Conservation (phyloP, 192 early-diverging fungal genomes). For the Coemansia javaensis region DNA sequence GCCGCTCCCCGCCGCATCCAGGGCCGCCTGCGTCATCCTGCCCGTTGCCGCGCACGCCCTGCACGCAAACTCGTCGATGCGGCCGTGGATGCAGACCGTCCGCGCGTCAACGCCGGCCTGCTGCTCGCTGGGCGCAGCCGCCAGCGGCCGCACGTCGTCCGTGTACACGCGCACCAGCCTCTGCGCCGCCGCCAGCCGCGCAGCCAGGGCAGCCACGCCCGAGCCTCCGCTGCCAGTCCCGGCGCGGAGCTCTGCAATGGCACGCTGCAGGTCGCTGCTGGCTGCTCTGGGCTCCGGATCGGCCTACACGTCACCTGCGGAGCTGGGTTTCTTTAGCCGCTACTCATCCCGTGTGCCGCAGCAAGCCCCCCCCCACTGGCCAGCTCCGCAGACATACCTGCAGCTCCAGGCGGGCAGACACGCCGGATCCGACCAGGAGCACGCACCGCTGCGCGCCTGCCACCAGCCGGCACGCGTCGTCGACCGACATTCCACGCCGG, state of each 20-base stretch:
- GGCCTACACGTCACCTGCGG: too few species aligned
- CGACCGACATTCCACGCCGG: too few species aligned
- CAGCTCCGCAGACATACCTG: conserved; percentile 1
- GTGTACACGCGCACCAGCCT: conserved; percentile 25
- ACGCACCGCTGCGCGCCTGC: conserved; percentile 18
- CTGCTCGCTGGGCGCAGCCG: conserved; percentile 2
- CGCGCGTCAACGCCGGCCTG: conserved; percentile 12
- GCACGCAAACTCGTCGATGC: conserved; percentile 21
- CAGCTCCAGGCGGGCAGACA: conserved; percentile 4
- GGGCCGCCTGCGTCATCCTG: conserved; percentile 33
- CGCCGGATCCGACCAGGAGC: conserved; percentile 16
- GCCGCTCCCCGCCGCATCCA: conserved; percentile 25
- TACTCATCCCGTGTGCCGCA: too few species aligned
- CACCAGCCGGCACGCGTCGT: conserved; percentile 2
- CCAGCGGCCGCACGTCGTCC: conserved; percentile 9
- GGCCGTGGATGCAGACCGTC: conserved; percentile 18
- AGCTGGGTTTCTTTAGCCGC: too few species aligned
- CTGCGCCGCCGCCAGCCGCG: not conserved
- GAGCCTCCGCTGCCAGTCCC: too few species aligned
- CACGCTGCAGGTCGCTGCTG: too few species aligned
- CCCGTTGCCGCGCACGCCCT: conserved; percentile 22
- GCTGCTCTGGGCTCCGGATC: too few species aligned
- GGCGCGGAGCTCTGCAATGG: too few species aligned
- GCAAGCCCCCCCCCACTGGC: too few species aligned
- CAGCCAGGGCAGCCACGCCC: conserved; percentile 6